Conservation (phyloP, 352 stramenopile species). For the Pythium phragmitis region DNA sequence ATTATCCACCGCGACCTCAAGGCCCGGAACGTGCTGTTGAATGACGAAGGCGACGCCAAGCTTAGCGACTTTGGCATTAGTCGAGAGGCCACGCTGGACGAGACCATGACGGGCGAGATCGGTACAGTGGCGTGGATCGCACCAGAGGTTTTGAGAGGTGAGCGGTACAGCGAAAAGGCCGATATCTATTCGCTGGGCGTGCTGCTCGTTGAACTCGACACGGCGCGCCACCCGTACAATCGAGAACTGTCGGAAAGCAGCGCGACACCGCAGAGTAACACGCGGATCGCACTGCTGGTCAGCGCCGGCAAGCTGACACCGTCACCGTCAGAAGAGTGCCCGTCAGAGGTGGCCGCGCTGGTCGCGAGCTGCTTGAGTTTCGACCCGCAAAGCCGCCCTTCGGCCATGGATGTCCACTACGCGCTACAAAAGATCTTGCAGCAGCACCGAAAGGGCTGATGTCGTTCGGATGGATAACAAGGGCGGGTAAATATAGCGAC, state of each 20-base stretch:
- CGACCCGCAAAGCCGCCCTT: slow-evolving; percentile 20
- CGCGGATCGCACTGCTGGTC: slow-evolving; percentile 26
- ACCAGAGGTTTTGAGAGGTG: slow-evolving; percentile 29
- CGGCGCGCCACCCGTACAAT: slow-evolving; percentile 22
- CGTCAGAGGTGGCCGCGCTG: slow-evolving; percentile 18
- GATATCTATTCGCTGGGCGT: slow-evolving; percentile 38
- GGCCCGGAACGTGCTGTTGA: slow-evolving; percentile 26
- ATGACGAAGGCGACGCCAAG: slow-evolving; percentile 22
- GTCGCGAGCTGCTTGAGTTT: slow-evolving; percentile 23
- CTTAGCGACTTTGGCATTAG: slow-evolving; percentile 31
- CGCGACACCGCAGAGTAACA: slow-evolving; percentile 18
- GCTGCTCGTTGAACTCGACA: slow-evolving; percentile 23
- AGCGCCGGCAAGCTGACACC: slow-evolving; percentile 22
- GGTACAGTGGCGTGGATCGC: slow-evolving; percentile 31
- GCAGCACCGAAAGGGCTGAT: neutral
- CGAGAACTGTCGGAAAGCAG: slow-evolving; percentile 25
- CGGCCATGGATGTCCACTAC: slow-evolving; percentile 29
- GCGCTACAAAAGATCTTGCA: slow-evolving; percentile 22
- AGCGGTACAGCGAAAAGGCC: slow-evolving; percentile 33
- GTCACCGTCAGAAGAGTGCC: slow-evolving; percentile 14
- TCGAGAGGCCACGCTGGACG: slow-evolving; percentile 10
- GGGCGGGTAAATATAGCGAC: neutral
- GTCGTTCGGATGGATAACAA: neutral
- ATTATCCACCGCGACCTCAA: slow-evolving; percentile 36
- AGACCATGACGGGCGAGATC: slow-evolving; percentile 32